A percentile compares a stretch with the other conserved stretches of the same genome.
These are phyloP conservation scores for Metschnikowia borealis DNA, from an alignment of 805 yeast species.

Conservation along the genomic window DNA sequence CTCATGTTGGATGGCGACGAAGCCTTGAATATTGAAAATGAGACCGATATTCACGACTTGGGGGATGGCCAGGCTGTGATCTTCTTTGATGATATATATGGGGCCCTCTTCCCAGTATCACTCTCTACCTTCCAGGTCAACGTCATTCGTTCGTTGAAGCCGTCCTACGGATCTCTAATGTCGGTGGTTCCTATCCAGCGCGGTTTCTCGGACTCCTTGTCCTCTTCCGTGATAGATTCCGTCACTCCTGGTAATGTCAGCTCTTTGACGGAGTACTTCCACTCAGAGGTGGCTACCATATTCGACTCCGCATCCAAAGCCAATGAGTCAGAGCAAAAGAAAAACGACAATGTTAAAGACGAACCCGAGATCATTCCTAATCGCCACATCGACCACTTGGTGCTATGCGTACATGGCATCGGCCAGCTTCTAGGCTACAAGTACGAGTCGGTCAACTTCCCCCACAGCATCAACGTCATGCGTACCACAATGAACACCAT, in stretches of 20 bases:
- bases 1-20: conserved; percentile 3
- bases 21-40: conserved; percentile 19
- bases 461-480: conserved; percentile 73
- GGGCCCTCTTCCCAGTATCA: conserved; percentile 45
- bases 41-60: conserved; percentile 28
- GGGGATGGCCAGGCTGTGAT: conserved; percentile 35
- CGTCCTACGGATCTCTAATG: conserved; percentile 33
- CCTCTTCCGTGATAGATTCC: conserved; percentile 28
- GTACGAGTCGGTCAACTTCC: conserved; percentile 79
- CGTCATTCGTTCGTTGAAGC: conserved; percentile 34
- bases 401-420: conserved; percentile 91
- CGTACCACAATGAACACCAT: conserved; percentile 54
- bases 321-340: conserved; percentile 16
- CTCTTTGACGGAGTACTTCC: conserved; percentile 29
- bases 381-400: conserved; percentile 53
- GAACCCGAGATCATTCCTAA: conserved; percentile 3
- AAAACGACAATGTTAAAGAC: conserved; percentile 9
- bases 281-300: conserved; percentile 24
- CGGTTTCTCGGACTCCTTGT: conserved; percentile 42
- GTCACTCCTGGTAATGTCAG: conserved; percentile 32
- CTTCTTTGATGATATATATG: conserved; percentile 40
- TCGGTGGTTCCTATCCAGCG: conserved; percentile 50
- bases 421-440: conserved; percentile 83
- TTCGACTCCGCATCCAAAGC: conserved; percentile 16
- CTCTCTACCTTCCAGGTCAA: conserved; percentile 36